Conservation (phyloP, 1,139 yeast genomes). For the Yamadazyma jaroonii region DNA sequence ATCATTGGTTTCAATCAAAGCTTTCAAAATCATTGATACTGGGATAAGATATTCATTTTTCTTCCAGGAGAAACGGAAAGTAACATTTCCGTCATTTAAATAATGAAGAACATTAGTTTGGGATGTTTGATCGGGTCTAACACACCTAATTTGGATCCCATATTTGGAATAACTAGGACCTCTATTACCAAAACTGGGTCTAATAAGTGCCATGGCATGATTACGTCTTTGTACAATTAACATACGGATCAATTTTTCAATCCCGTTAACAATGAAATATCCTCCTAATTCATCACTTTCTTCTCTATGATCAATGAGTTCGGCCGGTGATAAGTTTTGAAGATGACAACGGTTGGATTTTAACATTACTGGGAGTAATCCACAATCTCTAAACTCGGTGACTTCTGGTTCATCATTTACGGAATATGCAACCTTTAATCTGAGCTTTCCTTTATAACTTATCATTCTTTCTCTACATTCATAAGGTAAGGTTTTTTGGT, state of each 20-base stretch:
- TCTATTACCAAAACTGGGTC: constrained; percentile 92
- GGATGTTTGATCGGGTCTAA: constrained; percentile 95
- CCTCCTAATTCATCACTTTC: constrained; percentile 98
- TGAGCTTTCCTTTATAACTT: constrained; percentile 68
- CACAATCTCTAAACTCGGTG: constrained; percentile 85
- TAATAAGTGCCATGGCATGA: constrained; percentile 95
- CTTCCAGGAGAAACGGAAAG: constrained; percentile 95
- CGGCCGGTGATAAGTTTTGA: constrained; percentile 76
- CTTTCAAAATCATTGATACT: constrained; percentile 87
- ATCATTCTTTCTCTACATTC: constrained; percentile 89
- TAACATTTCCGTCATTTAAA: constrained; percentile 91
- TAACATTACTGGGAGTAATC: constrained; percentile 88
- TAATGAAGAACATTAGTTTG: constrained; percentile 96
- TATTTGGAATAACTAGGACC: constrained; percentile 86
- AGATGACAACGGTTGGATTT: constrained; percentile 88
- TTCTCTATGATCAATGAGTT: constrained; percentile 75
- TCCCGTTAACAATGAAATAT: constrained; percentile 93
- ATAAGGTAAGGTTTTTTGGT: constrained; percentile 81
- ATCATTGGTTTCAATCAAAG: constrained; percentile 86
- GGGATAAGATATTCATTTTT: constrained; percentile 95
- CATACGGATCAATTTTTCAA: constrained; percentile 95
- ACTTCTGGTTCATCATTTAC: constrained; percentile 85
- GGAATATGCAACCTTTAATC: constrained; percentile 77
- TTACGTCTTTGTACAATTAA: constrained; percentile 96
- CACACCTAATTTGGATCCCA: constrained; percentile 93